Conservation (phyloP, 768 basidiomycete species). For the Boletus fagicola region DNA sequence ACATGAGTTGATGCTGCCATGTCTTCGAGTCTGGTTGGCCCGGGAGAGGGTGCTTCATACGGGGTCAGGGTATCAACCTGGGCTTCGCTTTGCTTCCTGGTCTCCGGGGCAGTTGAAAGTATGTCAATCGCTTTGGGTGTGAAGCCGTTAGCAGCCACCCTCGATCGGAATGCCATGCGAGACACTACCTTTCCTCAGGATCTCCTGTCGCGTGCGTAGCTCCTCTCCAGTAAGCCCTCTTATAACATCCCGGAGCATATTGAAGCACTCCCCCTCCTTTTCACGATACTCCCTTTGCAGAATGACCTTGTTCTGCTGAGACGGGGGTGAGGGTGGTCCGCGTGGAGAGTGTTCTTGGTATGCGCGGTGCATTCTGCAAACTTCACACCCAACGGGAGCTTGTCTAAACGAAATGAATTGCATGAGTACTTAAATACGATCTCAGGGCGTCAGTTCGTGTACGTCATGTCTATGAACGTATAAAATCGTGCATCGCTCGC, state of each 20-base stretch:
- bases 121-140: constrained; percentile 8
- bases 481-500: not conserved
- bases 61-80: not conserved
- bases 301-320: constrained; percentile 13
- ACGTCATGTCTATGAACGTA: not conserved
- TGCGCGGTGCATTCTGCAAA: constrained; percentile 1
- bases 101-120: not conserved
- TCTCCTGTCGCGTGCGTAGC: constrained; percentile 18
- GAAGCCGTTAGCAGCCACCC: not conserved
- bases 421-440: not conserved
- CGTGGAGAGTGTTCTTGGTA: not conserved
- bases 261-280: constrained; percentile 20
- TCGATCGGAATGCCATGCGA: not conserved
- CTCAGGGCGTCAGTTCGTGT: not conserved
- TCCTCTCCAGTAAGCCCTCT: constrained; percentile 12
- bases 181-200: constrained; percentile 17
- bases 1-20: not conserved
- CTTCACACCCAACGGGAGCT: not conserved
- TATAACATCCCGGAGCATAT: constrained; percentile 16
- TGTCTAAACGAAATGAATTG: not conserved
- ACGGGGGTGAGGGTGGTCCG: not conserved
- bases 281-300: constrained; percentile 25
- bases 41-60: not conserved
- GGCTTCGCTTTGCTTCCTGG: not conserved
- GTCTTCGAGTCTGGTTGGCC: not conserved